Conservation (phyloP, 108 stramenopile genomes). For the Fistulifera solaris region DNA sequence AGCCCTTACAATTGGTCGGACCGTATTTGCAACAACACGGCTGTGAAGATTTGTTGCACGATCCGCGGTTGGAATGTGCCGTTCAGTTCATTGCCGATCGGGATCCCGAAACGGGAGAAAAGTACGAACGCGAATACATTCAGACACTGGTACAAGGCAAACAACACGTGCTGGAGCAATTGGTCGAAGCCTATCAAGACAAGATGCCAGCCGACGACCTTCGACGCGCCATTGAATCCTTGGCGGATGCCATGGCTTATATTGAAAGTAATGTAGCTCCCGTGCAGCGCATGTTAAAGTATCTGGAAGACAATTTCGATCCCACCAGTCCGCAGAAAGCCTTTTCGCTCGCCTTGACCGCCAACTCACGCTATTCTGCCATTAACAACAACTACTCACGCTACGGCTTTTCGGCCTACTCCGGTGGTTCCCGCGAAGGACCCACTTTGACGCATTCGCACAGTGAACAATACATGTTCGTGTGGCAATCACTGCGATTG, state of each 20-base stretch:
- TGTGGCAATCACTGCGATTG: constrained; percentile 62
- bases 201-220: constrained; percentile 37
- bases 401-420: constrained; percentile 35
- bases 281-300: constrained; percentile 49
- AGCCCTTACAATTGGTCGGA: constrained; percentile 36
- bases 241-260: constrained; percentile 65
- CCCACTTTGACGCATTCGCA: constrained; percentile 76
- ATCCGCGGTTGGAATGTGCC: constrained; percentile 36
- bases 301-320: constrained; percentile 55
- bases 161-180: constrained; percentile 11
- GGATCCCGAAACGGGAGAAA: constrained; percentile 15
- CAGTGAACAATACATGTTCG: constrained; percentile 70
- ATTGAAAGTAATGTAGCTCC: constrained; percentile 55
- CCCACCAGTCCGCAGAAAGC: constrained; percentile 20
- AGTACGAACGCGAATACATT: constrained; percentile 7
- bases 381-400: constrained; percentile 15
- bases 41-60: constrained; percentile 31
- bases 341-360: constrained; percentile 26
- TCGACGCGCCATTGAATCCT: constrained; percentile 46
- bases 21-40: constrained; percentile 26
- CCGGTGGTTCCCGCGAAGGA: constrained; percentile 21
- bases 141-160: constrained; percentile 18
- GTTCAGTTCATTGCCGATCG: constrained; percentile 23
- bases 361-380: constrained; percentile 4
- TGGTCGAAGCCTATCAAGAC: constrained; percentile 18